Evolutionary conservation across 1,284 basidiomycete genomes (phyloP), one percentile per base, ranked within the genome.

Genomic region (Ganoderma leucocontextum): DNA sequence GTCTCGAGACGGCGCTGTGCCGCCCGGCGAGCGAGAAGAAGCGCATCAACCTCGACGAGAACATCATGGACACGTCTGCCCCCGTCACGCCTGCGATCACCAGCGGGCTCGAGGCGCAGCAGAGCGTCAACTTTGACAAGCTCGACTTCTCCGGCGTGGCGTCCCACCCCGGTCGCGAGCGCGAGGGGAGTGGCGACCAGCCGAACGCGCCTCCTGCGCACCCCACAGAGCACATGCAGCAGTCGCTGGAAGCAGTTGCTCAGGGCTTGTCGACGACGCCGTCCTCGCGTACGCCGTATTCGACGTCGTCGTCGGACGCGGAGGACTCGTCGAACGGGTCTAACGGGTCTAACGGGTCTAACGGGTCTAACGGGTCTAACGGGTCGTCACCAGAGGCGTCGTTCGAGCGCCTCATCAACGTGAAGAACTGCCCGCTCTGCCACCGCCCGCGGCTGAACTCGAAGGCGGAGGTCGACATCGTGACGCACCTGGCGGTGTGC

Each of bases 371-470:
- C 33, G 52, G 47, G 44, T 22, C 19, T 3, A 75, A 72, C 49
- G 72, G 73, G 68, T 72, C 70, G 63, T 75, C 77, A 0, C 70
- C 72, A 4, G 72, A 85, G 1, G 86, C 87, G 33, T 79, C 84
- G n/a, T 82, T 93, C 58, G 96, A 98, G 79, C 89, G 96, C 15
- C 91, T 99, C 13, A 97, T 99, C 83, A 98, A 97, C 76, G 91
- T 99, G 75, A 95, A 94, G 82, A 93, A 89, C 64, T 99, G 97
- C 77, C 97, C 98, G 0, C 80, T 99, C 52, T 99, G 97, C 77
- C 96, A 96, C 79, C 90, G 95, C 41, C 93, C 95, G 1, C 84
- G 96, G 44, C 78, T 99, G 70, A 92, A 88, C 76, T 88, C 90
- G 63, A 96, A 95, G 78, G 94, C 90, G 1, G 97, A 99, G 80